Percentiles rank a stretch among this genome's conserved stretches.
These are phyloP conservation scores for Lathyrus tuberosus DNA, from an alignment of 306 rosid genomes.

Conservation along the genomic window DNA sequence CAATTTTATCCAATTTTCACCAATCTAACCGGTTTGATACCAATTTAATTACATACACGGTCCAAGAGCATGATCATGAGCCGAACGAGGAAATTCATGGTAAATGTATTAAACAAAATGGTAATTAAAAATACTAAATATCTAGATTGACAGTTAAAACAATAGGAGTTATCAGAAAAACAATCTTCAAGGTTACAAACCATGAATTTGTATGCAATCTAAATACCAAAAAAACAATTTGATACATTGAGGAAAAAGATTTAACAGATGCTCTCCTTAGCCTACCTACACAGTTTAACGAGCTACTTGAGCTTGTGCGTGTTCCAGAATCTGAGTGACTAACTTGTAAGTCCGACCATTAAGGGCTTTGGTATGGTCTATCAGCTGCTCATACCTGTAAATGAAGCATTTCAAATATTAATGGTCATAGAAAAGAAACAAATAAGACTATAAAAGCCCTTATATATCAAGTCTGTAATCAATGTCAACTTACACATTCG, in stretches of 20 bases:
- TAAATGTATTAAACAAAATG: slow-evolving; percentile 34
- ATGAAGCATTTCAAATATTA: slow-evolving; percentile 1
- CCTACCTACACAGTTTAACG: slow-evolving; percentile 48
- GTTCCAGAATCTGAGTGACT: slow-evolving; percentile 73
- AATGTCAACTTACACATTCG: slow-evolving; percentile 73
- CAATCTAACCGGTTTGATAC: too few relatives aligned
- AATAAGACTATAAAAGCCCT: slow-evolving; percentile 26
- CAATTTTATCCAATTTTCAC: too few relatives aligned
- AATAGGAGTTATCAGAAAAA: slow-evolving; percentile 21
- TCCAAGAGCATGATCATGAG: background rate
- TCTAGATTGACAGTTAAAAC: background rate
- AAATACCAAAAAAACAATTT: slow-evolving; percentile 37
- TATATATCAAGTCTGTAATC: slow-evolving; percentile 11
- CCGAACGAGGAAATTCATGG: slow-evolving; percentile 5
- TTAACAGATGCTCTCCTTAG: slow-evolving; percentile 24
- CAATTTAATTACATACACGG: too few relatives aligned
- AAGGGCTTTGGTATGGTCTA: slow-evolving; percentile 81
- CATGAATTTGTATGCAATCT: slow-evolving; percentile 31
- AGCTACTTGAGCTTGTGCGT: slow-evolving; percentile 61
- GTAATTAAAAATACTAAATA: slow-evolving; percentile 5
- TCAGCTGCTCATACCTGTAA: slow-evolving; percentile 86
- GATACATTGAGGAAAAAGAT: slow-evolving; percentile 6
- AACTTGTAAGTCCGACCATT: slow-evolving; percentile 79
- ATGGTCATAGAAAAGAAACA: background rate
- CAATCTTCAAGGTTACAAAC: slow-evolving; percentile 24